Evolutionary conservation across 1,284 basidiomycete species (phyloP), one percentile per base, ranked within the genome.

Genomic region (Ustilago esculenta): DNA sequence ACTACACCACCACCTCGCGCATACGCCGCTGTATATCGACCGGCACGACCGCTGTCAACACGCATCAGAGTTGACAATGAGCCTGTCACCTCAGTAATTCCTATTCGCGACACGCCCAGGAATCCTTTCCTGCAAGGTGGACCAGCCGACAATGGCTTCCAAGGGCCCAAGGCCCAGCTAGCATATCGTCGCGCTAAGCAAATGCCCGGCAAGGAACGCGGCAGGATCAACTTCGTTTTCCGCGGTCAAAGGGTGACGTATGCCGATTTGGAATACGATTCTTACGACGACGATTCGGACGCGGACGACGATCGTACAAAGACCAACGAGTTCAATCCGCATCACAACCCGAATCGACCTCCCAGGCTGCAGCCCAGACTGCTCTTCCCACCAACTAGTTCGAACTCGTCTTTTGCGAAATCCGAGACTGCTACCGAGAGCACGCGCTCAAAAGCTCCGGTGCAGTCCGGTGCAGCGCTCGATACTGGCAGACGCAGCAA

Each of bases 61-160:
- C 48, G 36, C 21, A 49, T 61, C 17, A 29, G 34, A n/a, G 66
- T 69, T 7, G 40, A 48, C n/a, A 69, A 58, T 35, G 42, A 55
- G 41, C 33, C 48, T 7, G 35, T 63, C 18, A 37, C 49, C 2
- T 21, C 45, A 21, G 30, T 34, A 15, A 20, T 46, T 15, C 67
- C 67, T 20, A 72, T 79, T 39, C 67, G 74, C 17, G 77, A 79
- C 42, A 69, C 77, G 12, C 72, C 72, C 21, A 67, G 69, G 65
- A 79, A 79, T 32, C 77, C 77, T 1, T 79, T 79, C 49, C 50
- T 79, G n/a, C 73, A 73, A 24, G 77, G 77, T n/a, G 77, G 77
- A 10, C 77, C 77, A 0, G 77, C 77, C 5, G 77, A 79, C 40
- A 49, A 68, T 8, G 77, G 77, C 18, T 70, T 73, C 43, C 48